A percentile compares a stretch with the other conserved stretches of the same genome.
Evolutionary conservation across 345 rosid species (phyloP).

Genomic region (Durio zibethinus): DNA sequence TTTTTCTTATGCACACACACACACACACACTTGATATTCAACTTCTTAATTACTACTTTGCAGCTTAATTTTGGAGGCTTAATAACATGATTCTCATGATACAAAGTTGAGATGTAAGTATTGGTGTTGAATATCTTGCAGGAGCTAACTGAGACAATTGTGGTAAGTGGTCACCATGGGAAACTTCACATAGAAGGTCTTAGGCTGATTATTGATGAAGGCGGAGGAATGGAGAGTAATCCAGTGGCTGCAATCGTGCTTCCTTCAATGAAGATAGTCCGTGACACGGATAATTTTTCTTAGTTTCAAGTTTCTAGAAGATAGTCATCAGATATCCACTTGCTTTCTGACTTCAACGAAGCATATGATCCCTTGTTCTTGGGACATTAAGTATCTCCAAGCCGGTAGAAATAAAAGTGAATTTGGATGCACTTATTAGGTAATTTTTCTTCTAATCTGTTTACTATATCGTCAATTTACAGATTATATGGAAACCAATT

Average conservation of each 20-base stretch:
- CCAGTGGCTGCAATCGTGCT: constrained; percentile 80
- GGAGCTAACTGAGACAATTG: constrained; percentile 45
- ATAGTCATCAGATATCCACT: neutral
- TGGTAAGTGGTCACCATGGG: constrained; percentile 84
- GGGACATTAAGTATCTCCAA: neutral
- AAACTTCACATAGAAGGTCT: constrained; percentile 74
- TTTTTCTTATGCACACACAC: neutral
- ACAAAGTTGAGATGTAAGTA: constrained; percentile 16
- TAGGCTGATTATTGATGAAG: constrained; percentile 82
- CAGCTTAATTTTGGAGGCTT: neutral
- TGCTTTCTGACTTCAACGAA: neutral
- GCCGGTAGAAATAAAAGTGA: neutral
- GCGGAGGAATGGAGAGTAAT: constrained; percentile 61
- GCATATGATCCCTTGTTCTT: neutral
- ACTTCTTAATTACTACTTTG: neutral
- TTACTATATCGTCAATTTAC: neutral
- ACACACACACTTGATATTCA: neutral
- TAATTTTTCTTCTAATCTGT: neutral
- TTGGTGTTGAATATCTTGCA: constrained; percentile 19
- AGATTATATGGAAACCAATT: neutral
- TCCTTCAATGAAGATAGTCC: constrained; percentile 63
- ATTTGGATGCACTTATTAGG: neutral
- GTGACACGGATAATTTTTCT: constrained; percentile 44
- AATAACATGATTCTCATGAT: neutral
- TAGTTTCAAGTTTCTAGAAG: constrained; percentile 14